phyloP scores from a whole-genome alignment of 805 yeast species.

The Candida quercuum region DNA sequence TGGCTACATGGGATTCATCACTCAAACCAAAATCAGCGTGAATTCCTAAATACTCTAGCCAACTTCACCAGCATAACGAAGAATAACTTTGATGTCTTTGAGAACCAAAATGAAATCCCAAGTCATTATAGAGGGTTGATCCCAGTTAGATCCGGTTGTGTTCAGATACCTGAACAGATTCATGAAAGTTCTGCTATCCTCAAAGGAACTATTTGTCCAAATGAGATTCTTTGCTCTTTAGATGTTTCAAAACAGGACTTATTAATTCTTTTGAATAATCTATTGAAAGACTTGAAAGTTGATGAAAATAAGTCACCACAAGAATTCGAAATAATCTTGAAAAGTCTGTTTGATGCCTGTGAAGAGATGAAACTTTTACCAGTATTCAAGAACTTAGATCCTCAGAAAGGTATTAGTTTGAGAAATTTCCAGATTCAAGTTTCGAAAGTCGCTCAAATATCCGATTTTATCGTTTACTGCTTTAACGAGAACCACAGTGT shows the following conservation, averaged over 20 bases:
- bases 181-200: slow-evolving; percentile 35
- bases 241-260: slow-evolving; percentile 36
- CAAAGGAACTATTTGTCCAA: slow-evolving; percentile 48
- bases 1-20: slow-evolving; percentile 71
- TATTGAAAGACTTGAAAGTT: slow-evolving; percentile 21
- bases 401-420: slow-evolving; percentile 65
- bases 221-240: slow-evolving; percentile 48
- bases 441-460: slow-evolving; percentile 66
- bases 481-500: slow-evolving; percentile 35
- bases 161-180: slow-evolving; percentile 27
- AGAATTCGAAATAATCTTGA: slow-evolving; percentile 5
- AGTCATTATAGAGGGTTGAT: slow-evolving; percentile 17
- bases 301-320: slow-evolving; percentile 3
- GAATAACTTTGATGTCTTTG: slow-evolving; percentile 18
- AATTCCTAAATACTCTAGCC: slow-evolving; percentile 16
- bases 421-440: slow-evolving; percentile 86
- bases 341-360: slow-evolving; percentile 22
- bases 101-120: slow-evolving; percentile 16
- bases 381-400: slow-evolving; percentile 55
- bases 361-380: slow-evolving; percentile 37
- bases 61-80: slow-evolving; percentile 17
- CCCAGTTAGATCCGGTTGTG: slow-evolving; percentile 23
- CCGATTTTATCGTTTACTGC: slow-evolving; percentile 77
- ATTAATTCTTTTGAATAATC: slow-evolving; percentile 10
- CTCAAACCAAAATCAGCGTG: slow-evolving; percentile 21